Percentiles rank a stretch among this genome's conserved stretches.
Evolutionary conservation across 2,329 filamentous ascomycete species (phyloP).

Genomic region (Diaporthe ampelina): DNA sequence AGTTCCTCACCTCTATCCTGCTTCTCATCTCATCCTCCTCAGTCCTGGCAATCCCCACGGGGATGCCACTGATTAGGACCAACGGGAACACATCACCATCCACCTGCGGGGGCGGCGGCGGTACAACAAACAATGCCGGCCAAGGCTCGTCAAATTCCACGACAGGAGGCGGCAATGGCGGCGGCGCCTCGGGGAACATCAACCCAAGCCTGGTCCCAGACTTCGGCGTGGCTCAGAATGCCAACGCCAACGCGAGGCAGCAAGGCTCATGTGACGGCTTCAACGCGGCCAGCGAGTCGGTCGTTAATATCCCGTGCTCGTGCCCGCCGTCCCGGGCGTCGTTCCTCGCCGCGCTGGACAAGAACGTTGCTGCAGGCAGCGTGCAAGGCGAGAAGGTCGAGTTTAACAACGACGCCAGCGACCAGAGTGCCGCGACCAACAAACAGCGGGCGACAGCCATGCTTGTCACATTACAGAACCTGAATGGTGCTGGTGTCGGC

Average conservation of each 20-base stretch:
- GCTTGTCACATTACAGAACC: conserved; percentile 42
- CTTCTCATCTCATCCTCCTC: conserved; percentile 29
- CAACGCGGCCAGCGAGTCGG: conserved; percentile 30
- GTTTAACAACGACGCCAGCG: conserved; percentile 41
- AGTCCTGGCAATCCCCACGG: conserved; percentile 24
- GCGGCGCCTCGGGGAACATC: conserved; percentile 2
- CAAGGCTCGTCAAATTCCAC: conserved; percentile 1
- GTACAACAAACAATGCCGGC: not conserved
- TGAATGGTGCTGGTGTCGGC: conserved; percentile 41
- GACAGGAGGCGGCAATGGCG: conserved; percentile 8
- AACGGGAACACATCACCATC: not conserved
- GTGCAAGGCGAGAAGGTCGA: conserved; percentile 36
- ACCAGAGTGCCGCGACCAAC: conserved; percentile 40
- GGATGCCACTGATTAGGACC: conserved; percentile 19
- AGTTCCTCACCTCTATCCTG: conserved; percentile 23
- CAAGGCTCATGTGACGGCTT: conserved; percentile 41
- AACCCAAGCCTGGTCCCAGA: conserved; percentile 24
- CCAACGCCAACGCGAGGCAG: conserved; percentile 28
- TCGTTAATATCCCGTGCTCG: conserved; percentile 42
- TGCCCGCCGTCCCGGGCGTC: conserved; percentile 41
- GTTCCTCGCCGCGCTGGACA: conserved; percentile 39
- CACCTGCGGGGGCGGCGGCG: not conserved
- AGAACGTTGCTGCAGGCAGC: conserved; percentile 38
- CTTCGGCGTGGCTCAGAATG: conserved; percentile 24
- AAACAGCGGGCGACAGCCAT: conserved; percentile 39